A percentile compares a stretch with the other conserved stretches of the same genome.
phyloP scores from a whole-genome alignment of 2,329 filamentous ascomycete genomes.

The Penicillium thymicola region DNA sequence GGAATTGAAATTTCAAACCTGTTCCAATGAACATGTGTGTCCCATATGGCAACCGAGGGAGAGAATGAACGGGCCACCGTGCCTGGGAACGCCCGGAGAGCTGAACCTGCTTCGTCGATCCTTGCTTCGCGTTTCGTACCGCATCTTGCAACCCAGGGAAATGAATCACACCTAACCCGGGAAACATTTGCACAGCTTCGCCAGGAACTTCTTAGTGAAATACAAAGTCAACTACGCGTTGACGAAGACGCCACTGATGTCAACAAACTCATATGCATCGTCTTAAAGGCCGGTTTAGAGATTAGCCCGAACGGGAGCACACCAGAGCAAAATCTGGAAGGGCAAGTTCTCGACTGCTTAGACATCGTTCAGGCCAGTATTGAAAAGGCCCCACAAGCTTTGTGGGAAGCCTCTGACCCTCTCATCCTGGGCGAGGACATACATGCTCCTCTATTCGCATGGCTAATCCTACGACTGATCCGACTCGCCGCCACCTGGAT shows the following conservation, averaged over 20 bases:
- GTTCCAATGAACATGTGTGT: constrained; percentile 10
- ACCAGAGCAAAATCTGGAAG: constrained; percentile 48
- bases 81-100: constrained; percentile 22
- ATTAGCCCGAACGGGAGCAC: constrained; percentile 56
- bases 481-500: constrained; percentile 45
- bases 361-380: constrained; percentile 74
- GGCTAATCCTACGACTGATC: constrained; percentile 54
- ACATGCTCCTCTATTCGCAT: constrained; percentile 51
- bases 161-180: constrained; percentile 62
- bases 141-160: constrained; percentile 66
- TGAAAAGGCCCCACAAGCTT: constrained; percentile 65
- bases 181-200: constrained; percentile 74
- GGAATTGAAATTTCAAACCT: neutral
- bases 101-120: constrained; percentile 63
- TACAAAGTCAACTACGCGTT: constrained; percentile 45
- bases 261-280: constrained; percentile 80
- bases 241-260: constrained; percentile 72
- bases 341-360: constrained; percentile 62
- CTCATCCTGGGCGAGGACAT: constrained; percentile 50
- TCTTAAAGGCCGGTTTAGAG: constrained; percentile 74
- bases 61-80: constrained; percentile 13
- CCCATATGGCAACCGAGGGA: constrained; percentile 28
- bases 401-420: constrained; percentile 64
- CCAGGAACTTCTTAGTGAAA: constrained; percentile 56
- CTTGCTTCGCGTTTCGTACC: constrained; percentile 84